Percentiles rank a stretch among this genome's conserved stretches.
These are phyloP conservation scores for Kwoniella sp. DNA, from an alignment of 768 basidiomycete genomes.

Conservation along the genomic window DNA sequence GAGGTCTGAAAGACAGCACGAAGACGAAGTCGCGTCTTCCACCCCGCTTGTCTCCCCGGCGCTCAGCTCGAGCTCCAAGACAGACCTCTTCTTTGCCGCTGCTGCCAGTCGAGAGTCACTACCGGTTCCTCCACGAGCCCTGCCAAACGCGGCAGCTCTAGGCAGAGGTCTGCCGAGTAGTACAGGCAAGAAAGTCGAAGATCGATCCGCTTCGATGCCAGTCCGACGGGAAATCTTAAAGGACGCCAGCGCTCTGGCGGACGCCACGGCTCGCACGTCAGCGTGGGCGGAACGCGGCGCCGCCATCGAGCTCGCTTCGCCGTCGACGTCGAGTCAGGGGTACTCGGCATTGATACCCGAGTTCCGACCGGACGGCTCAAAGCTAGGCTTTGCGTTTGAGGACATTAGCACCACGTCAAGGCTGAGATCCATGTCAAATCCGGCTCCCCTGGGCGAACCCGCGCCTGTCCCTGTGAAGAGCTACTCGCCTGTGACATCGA, in stretches of 20 bases:
- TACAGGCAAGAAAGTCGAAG: constrained; percentile 1
- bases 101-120: constrained; percentile 17
- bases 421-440: constrained; percentile 3
- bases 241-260: neutral
- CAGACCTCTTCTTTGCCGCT: constrained; percentile 45
- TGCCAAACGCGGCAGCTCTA: constrained; percentile 12
- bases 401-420: constrained; percentile 6
- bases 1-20: neutral
- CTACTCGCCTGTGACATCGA: constrained; percentile 4
- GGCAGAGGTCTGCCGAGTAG: constrained; percentile 23
- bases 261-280: neutral
- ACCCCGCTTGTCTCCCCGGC: constrained; percentile 26
- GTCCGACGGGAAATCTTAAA: neutral
- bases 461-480: neutral
- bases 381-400: constrained; percentile 7
- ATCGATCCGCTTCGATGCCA: constrained; percentile 6
- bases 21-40: neutral
- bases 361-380: neutral
- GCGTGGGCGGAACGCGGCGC: constrained; percentile 1
- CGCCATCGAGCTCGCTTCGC: constrained; percentile 10
- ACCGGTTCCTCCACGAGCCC: constrained; percentile 43
- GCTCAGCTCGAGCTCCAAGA: constrained; percentile 36
- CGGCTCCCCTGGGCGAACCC: neutral
- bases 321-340: constrained; percentile 6
- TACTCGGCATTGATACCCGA: neutral